phyloP scores from a whole-genome alignment of 2,329 filamentous ascomycete species.

The Fusarium goolgardi region DNA sequence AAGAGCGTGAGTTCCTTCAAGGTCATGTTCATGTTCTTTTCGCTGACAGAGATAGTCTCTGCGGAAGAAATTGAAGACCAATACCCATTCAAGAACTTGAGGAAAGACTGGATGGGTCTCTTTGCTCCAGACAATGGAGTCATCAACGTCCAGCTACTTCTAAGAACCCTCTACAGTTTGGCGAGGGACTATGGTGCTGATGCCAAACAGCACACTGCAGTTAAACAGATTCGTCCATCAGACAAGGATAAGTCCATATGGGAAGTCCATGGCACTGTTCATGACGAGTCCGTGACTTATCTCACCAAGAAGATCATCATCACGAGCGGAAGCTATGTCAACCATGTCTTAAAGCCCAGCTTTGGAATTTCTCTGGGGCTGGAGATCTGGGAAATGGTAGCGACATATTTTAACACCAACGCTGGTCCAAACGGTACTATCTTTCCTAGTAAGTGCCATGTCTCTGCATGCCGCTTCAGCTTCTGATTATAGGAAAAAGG shows the following conservation, averaged over 20 bases:
- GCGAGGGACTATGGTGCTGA: constrained; percentile 25
- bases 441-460: constrained; percentile 14
- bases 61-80: constrained; percentile 11
- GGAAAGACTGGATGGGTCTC: constrained; percentile 9
- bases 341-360: constrained; percentile 26
- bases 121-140: constrained; percentile 30
- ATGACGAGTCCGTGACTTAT: constrained; percentile 1
- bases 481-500: background rate
- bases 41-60: constrained; percentile 2
- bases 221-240: constrained; percentile 10
- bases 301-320: constrained; percentile 26
- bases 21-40: accelerated
- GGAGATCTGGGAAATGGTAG: constrained; percentile 38
- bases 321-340: constrained; percentile 21
- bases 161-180: constrained; percentile 16
- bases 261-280: constrained; percentile 12
- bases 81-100: constrained; percentile 24
- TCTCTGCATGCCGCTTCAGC: accelerated
- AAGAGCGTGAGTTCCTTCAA: background rate
- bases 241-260: constrained; percentile 10
- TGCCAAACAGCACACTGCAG: constrained; percentile 26
- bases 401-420: constrained; percentile 31
- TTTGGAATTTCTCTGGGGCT: constrained; percentile 26
- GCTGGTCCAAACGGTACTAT: constrained; percentile 33
- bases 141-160: constrained; percentile 24